These are phyloP conservation scores for Paracoccidioides lutzii DNA, from an alignment of 2,329 filamentous ascomycete genomes.

Conservation along the genomic window DNA sequence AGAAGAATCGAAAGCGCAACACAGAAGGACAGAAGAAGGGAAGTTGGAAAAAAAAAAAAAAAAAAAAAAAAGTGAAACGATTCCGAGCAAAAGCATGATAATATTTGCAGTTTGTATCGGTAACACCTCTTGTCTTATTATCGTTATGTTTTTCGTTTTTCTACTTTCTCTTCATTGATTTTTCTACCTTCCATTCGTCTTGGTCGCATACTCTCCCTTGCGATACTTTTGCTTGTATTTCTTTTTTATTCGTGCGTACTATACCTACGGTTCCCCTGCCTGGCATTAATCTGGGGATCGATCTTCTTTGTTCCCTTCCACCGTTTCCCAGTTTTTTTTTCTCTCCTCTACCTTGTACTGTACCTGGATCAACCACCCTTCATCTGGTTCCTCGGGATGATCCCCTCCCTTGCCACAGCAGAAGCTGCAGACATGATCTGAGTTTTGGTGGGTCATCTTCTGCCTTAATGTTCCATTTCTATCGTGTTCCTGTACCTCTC, in stretches of 20 bases:
- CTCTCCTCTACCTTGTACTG: neutral
- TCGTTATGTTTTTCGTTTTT: neutral
- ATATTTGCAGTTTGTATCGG: slow-evolving; percentile 1
- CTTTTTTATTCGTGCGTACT: slow-evolving; percentile 8
- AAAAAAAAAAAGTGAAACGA: slow-evolving; percentile 1
- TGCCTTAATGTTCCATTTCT: neutral
- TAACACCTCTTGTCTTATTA: neutral
- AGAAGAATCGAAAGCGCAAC: neutral
- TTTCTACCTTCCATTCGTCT: neutral
- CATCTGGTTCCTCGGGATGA: neutral
- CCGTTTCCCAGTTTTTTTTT: neutral
- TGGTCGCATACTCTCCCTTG: slow-evolving; percentile 9
- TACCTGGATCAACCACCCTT: neutral
- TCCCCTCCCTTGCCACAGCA: neutral
- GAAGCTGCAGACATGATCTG: neutral
- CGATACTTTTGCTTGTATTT: slow-evolving; percentile 8
- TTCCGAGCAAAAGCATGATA: neutral
- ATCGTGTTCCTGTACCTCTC: neutral
- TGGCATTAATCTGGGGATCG: neutral
- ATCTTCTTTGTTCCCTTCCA: neutral
- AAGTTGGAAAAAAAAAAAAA: slow-evolving; percentile 7
- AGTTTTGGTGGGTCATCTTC: neutral
- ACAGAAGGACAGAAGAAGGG: slow-evolving; percentile 1
- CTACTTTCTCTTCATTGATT: neutral
- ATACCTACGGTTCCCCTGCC: neutral